Evolutionary conservation across 257 asterid genomes (phyloP).

Genomic region (Solanum ossicruentum): DNA sequence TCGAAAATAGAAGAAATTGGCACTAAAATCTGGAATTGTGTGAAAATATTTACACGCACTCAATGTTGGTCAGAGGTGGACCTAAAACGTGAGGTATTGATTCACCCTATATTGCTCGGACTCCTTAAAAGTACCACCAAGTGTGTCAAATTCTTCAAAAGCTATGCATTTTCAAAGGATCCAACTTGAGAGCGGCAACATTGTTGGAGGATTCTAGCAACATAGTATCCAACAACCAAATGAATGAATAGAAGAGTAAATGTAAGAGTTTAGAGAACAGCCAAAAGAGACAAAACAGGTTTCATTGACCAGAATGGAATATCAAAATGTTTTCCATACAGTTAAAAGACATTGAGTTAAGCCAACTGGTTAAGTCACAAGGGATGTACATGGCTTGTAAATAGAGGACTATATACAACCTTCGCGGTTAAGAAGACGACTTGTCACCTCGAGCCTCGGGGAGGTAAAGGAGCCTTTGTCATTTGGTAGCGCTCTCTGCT

Average conservation of each 20-base stretch:
- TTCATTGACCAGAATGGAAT: background rate
- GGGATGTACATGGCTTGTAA: background rate
- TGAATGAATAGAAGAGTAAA: background rate
- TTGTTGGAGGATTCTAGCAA: background rate
- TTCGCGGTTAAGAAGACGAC: background rate
- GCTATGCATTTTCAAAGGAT: background rate
- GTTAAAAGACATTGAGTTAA: background rate
- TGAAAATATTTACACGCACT: too few species aligned
- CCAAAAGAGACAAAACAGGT: background rate
- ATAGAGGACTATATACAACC: background rate
- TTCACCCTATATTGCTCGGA: too few species aligned
- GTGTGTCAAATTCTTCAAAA: background rate
- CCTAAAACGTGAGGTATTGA: too few species aligned
- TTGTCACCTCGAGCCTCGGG: background rate
- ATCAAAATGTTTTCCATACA: background rate
- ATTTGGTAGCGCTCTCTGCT: conserved; percentile 28
- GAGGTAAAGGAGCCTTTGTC: background rate
- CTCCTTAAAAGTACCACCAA: too few species aligned
- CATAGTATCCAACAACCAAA: background rate
- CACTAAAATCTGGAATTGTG: too few species aligned
- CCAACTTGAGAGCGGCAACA: background rate
- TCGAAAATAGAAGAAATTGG: too few species aligned
- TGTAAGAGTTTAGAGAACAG: background rate
- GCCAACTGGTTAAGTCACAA: background rate
- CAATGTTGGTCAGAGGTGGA: too few species aligned